These are phyloP conservation scores for Daldinia loculata DNA, from an alignment of 495 filamentous ascomycete genomes.

Conservation along the genomic window DNA sequence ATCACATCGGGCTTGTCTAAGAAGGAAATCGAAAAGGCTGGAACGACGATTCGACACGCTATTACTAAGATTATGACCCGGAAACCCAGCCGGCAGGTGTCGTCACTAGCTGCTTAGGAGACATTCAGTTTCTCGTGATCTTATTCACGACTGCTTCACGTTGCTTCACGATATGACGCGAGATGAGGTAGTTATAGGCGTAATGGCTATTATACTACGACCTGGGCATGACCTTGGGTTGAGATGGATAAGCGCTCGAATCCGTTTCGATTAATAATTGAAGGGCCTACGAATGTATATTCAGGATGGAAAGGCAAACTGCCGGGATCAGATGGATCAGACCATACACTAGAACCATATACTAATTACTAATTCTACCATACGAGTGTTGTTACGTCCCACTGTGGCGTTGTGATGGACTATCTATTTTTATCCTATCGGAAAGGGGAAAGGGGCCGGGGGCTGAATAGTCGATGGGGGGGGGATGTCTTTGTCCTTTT, in stretches of 20 bases:
- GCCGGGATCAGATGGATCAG: conserved; percentile 20
- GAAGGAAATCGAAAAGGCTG: conserved; percentile 95
- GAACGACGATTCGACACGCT: conserved; percentile 85
- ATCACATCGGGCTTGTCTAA: conserved; percentile 84
- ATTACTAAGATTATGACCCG: conserved; percentile 84
- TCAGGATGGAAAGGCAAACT: conserved; percentile 20
- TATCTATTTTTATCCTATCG: not conserved
- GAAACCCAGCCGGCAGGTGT: conserved; percentile 53
- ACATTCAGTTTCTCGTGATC: conserved; percentile 34
- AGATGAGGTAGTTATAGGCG: conserved; percentile 14
- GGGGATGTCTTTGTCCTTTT: not conserved
- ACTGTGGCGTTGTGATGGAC: not conserved
- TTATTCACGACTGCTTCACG: not conserved
- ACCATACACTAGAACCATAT: conserved; percentile 30
- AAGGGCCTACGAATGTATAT: conserved; percentile 19
- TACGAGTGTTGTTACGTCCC: not conserved
- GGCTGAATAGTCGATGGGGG: too few relatives aligned
- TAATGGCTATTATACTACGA: conserved; percentile 19
- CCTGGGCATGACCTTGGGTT: conserved; percentile 6
- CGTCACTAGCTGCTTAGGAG: conserved; percentile 38
- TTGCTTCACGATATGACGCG: conserved; percentile 18
- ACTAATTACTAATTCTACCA: conserved; percentile 45
- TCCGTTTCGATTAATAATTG: not conserved
- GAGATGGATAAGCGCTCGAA: conserved; percentile 13
- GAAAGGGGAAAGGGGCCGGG: not conserved